Evolutionary conservation across 2,329 filamentous ascomycete genomes (phyloP), one percentile per base, ranked within the genome.

Genomic region (Onygenales sp.): DNA sequence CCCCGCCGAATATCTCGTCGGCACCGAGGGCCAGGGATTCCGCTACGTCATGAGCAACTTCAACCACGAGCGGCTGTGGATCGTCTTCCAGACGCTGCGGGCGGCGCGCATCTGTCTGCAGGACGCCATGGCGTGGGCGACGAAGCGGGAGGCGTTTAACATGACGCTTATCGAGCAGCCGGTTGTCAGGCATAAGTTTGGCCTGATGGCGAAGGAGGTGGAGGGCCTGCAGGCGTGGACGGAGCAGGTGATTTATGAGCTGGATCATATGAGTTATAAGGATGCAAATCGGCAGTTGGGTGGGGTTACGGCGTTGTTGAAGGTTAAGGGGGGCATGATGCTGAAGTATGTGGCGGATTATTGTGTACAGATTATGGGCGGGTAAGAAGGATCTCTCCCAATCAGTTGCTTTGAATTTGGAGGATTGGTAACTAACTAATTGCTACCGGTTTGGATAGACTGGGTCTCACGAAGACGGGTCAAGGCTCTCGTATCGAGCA

Each of bases 111-210:
- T 79, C 1, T 80, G 92, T 11, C 83, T 89, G 10, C 88, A 94
- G 68, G 89, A 94, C 66, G 92, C 84, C 63, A 74, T 94, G 58
- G 93, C 93, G 69, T 95, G 90, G 89, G 78, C 84, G 35, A 89
- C 93, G 73, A 90, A 95, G 72, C 84, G 89, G 49, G 77, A 90
- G 31, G 87, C 94, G 59, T 93, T 93, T 66, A 82, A 82, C 65
- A 92, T 92, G 76, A 84, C 84, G 32, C 78, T 94, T 42, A 85
- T 92, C 59, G 84, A 89, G 63, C 88, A 94, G 64, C 87, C 89
- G 27, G 87, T 89, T 44, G 91, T 94, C 11, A 43, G 42, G 39
- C 31, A 51, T n/a, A 51, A 51, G 17, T 51, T 51, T 32, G 49
- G 39, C 31, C 21, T 14, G 4, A 51, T 51, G 49, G 49, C 49